Conservation (phyloP, 2,329 filamentous ascomycete genomes). For the Neonectria faginata region DNA sequence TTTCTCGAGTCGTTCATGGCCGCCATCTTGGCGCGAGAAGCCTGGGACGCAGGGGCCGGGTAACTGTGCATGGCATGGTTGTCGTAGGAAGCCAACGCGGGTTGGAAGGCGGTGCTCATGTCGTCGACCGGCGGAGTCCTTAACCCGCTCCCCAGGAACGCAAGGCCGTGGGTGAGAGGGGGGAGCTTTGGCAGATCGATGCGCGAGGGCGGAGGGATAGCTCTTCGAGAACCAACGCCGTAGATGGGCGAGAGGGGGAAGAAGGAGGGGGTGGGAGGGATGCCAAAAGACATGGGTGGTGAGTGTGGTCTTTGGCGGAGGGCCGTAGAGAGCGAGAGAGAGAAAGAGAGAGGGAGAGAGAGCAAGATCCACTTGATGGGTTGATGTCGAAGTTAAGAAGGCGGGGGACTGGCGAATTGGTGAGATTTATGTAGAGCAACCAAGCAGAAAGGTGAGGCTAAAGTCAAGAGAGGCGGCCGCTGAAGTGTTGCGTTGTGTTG, state of each 20-base stretch:
- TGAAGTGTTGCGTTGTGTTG: slow-evolving; percentile 6
- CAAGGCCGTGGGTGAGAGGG: slow-evolving; percentile 35
- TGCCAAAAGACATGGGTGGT: slow-evolving; percentile 47
- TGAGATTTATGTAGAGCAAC: not conserved
- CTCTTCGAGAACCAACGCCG: slow-evolving; percentile 37
- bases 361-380: slow-evolving; percentile 9
- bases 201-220: slow-evolving; percentile 31
- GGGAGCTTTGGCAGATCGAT: slow-evolving; percentile 42
- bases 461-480: not conserved
- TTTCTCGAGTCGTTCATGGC: slow-evolving; percentile 50
- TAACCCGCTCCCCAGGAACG: slow-evolving; percentile 54
- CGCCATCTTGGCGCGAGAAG: slow-evolving; percentile 47
- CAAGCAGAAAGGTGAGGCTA: slow-evolving; percentile 3
- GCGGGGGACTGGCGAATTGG: not conserved
- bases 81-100: slow-evolving; percentile 60
- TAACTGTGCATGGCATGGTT: slow-evolving; percentile 58
- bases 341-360: not conserved
- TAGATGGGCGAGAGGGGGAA: slow-evolving; percentile 40
- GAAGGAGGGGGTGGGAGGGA: slow-evolving; percentile 38
- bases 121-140: slow-evolving; percentile 64
- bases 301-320: not conserved
- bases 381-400: not conserved
- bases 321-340: not conserved
- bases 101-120: slow-evolving; percentile 66
- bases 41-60: slow-evolving; percentile 50